A percentile compares a stretch with the other conserved stretches of the same genome.
These are phyloP conservation scores for Tarenaya hassleriana DNA, from an alignment of 345 rosid genomes.

Conservation along the genomic window DNA sequence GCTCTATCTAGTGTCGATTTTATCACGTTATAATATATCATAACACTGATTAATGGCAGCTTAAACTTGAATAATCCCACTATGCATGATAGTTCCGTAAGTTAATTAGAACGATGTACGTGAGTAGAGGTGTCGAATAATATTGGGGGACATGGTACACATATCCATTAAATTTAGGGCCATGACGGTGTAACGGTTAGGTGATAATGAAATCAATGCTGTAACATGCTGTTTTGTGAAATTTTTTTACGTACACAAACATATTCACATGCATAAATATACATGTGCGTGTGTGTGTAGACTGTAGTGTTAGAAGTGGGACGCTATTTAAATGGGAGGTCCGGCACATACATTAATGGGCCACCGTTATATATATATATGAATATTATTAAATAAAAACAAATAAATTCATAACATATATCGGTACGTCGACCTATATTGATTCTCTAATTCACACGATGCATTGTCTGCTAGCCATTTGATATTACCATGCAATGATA, in stretches of 20 bases:
- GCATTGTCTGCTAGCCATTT: slow-evolving; percentile 8
- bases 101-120: too few species aligned
- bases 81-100: too few species aligned
- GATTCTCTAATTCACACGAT: slow-evolving; percentile 1
- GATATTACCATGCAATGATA: slow-evolving; percentile 10
- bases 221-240: slow-evolving; percentile 12
- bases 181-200: slow-evolving; percentile 20
- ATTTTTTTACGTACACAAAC: slow-evolving; percentile 13
- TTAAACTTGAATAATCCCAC: too few species aligned
- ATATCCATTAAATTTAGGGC: slow-evolving; percentile 14
- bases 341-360: slow-evolving; percentile 5
- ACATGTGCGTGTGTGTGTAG: neutral
- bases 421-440: slow-evolving; percentile 1
- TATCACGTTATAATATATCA: too few species aligned
- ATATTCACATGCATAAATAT: slow-evolving; percentile 20
- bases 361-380: neutral
- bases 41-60: too few species aligned
- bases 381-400: neutral
- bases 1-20: too few species aligned
- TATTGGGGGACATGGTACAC: neutral
- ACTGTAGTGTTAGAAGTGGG: slow-evolving; percentile 1
- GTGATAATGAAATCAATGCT: slow-evolving; percentile 22
- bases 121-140: too few species aligned
- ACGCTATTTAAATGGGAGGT: slow-evolving; percentile 5
- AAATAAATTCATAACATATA: neutral